Evolutionary conservation across 768 basidiomycete species (phyloP).

Genomic region (Serendipita sp.): DNA sequence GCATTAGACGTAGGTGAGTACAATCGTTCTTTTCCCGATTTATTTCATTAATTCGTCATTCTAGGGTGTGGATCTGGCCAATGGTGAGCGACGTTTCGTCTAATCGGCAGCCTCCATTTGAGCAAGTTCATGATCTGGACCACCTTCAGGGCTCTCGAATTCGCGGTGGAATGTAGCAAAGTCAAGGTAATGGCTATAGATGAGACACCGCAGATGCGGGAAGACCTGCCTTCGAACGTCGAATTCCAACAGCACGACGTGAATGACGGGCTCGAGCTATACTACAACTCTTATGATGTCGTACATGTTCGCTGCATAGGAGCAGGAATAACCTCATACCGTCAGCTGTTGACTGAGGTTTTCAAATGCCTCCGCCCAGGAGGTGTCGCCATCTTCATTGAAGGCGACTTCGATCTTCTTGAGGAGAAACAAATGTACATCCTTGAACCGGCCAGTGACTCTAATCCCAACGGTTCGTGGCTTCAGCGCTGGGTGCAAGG

Average conservation of each 20-base stretch:
- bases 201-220: background rate
- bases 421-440: background rate
- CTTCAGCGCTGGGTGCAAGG: background rate
- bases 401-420: constrained; percentile 1
- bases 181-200: background rate
- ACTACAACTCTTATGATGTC: background rate
- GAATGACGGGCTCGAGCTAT: background rate
- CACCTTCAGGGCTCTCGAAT: background rate
- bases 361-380: background rate
- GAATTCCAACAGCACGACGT: constrained; percentile 1
- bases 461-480: background rate
- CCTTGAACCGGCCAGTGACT: background rate
- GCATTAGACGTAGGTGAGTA: background rate
- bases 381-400: background rate
- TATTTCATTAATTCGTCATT: background rate
- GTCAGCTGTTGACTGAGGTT: background rate
- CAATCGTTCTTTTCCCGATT: background rate
- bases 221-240: background rate
- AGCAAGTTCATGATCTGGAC: background rate
- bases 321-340: background rate
- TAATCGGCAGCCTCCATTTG: background rate
- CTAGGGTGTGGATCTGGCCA: background rate
- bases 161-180: background rate
- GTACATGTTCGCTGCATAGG: background rate
- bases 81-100: background rate